Conservation (phyloP, 75 land plant species). For the Ceratopteris richardii region DNA sequence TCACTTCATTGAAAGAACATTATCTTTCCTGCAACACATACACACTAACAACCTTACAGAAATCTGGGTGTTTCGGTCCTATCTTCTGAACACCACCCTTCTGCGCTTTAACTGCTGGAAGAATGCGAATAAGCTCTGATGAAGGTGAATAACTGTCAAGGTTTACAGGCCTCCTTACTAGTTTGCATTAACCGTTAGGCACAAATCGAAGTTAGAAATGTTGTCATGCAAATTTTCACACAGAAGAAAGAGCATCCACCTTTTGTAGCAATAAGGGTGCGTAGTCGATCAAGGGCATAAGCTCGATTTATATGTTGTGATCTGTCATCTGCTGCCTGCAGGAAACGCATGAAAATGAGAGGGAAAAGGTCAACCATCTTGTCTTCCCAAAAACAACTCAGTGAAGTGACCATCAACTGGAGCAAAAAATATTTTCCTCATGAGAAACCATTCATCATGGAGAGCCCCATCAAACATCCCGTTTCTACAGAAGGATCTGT, state of each 20-base stretch:
- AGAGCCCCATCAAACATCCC: no score
- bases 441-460: no score
- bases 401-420: no score
- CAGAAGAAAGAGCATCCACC: conserved; percentile 34
- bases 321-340: conserved; percentile 83
- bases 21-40: no score
- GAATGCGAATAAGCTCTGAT: conserved; percentile 80
- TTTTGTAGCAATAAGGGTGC: conserved; percentile 71
- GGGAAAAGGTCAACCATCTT: neutral
- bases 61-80: conserved; percentile 94
- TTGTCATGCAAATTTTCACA: no score
- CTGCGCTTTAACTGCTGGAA: conserved; percentile 50
- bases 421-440: no score
- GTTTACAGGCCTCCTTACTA: conserved; percentile 79
- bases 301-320: conserved; percentile 94
- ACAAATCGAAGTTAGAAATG: no score
- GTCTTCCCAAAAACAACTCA: neutral
- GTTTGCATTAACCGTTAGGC: conserved; percentile 4
- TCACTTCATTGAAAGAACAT: no score
- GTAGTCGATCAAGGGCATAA: conserved; percentile 63
- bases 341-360: neutral
- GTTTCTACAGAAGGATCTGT: no score
- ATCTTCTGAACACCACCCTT: conserved; percentile 49
- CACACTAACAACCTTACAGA: conserved; percentile 20
- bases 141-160: conserved; percentile 74